Evolutionary conservation across 495 filamentous ascomycete species (phyloP).

Genomic region (Aspergillus mulundensis): DNA sequence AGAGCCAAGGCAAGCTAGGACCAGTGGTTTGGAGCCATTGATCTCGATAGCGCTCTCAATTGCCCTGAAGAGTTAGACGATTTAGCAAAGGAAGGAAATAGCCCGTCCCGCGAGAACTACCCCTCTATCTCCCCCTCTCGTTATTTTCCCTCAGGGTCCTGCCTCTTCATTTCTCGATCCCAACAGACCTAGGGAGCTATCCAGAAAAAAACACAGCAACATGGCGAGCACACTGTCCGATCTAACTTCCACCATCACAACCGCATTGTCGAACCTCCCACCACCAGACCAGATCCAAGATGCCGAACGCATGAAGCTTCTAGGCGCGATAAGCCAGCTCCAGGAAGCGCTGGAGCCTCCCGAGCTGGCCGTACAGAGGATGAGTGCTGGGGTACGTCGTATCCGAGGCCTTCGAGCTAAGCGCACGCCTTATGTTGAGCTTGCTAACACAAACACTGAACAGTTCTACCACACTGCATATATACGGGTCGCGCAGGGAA

Average conservation of each 20-base stretch:
- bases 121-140: too few species aligned
- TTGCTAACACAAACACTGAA: background rate
- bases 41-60: too few species aligned
- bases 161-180: too few species aligned
- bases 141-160: too few species aligned
- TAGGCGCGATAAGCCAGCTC: constrained; percentile 1
- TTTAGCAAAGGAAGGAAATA: too few species aligned
- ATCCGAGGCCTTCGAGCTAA: background rate
- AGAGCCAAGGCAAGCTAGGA: too few species aligned
- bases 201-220: too few species aligned
- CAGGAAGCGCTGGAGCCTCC: constrained; percentile 11
- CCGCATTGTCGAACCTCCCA: constrained; percentile 5
- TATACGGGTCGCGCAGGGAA: constrained; percentile 17
- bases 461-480: constrained; percentile 8
- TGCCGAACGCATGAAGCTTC: constrained; percentile 5
- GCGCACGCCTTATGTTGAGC: background rate
- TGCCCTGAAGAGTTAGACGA: too few species aligned
- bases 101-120: too few species aligned
- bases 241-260: constrained; percentile 3
- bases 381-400: constrained; percentile 5
- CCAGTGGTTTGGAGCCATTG: too few species aligned
- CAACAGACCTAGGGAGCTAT: too few species aligned
- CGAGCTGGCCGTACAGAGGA: background rate
- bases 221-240: background rate
- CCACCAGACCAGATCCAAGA: constrained; percentile 9